Evolutionary conservation across 306 rosid genomes (phyloP), one percentile per base, ranked within the genome.

Genomic region (Geum urbanum): DNA sequence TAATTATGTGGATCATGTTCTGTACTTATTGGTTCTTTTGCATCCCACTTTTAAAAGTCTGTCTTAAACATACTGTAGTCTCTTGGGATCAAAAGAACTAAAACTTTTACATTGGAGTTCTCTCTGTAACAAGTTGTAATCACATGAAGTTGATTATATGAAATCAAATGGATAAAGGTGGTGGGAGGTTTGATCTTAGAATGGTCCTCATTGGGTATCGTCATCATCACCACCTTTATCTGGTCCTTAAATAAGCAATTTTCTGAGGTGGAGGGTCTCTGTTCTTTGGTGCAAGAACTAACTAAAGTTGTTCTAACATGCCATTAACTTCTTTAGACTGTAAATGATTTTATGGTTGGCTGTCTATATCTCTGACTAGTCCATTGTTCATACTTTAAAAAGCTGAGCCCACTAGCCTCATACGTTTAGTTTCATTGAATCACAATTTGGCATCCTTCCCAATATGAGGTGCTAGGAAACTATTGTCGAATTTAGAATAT

Each of bases 31-130:
- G 4, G 37, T 32, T 32, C 37, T 32, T 1, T 32, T 32, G 37
- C 37, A 32, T 32, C 3, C 37, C 59, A 9, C 8, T 70, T 70
- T 45, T 44, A 27, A 5, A 7, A 49, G 66, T 46, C 54, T 41
- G 0, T 43, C 41, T 50, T 41, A 47, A 40, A 12, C 18, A 19
- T 22, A 6, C 40, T 64, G 54, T 66, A 66, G n/a, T 11, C 9
- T 64, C 3, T 49, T 49, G 71, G 55, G 59, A 67, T 67, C 32
- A 35, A 45, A 67, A 66, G 44, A 24, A 55, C n/a, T 44, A 24
- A 12, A 66, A 67, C 6, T n/a, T 13, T 53, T 13, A 22, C 56
- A 13, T 18, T 37, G 39, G 49, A 39, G 50, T 50, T 37, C 48
- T 68, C 62, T 0, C 37, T 44, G 8, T 27, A 27, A 49, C 59